Percentiles rank a stretch among this genome's conserved stretches.
phyloP scores from a whole-genome alignment of 2,329 filamentous ascomycete genomes.

The Botrytis galanthina region DNA sequence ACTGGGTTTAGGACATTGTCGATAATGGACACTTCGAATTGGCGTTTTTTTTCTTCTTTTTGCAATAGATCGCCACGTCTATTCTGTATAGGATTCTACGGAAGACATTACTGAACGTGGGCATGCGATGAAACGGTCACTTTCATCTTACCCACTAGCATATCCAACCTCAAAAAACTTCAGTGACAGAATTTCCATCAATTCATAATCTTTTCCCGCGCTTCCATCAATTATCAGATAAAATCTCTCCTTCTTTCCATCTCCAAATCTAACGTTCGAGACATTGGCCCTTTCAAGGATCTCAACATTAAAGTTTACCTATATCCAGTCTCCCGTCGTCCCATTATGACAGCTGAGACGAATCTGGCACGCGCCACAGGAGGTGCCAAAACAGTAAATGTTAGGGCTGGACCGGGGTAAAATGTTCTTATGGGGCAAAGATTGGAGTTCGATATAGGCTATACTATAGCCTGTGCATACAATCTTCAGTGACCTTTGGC shows the following conservation, averaged over 20 bases:
- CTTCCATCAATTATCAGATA: background rate
- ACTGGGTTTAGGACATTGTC: background rate
- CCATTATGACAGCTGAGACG: constrained; percentile 33
- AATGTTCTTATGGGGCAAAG: background rate
- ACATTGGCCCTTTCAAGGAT: background rate
- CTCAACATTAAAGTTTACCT: background rate
- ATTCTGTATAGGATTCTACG: background rate
- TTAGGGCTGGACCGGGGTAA: constrained; percentile 11
- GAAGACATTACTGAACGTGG: background rate
- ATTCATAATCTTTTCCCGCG: background rate
- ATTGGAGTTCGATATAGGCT: background rate
- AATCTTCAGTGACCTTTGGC: background rate
- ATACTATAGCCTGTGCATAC: background rate
- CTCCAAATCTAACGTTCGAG: background rate
- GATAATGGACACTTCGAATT: background rate
- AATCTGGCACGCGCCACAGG: constrained; percentile 28
- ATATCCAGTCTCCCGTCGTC: constrained; percentile 2
- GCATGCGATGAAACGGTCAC: background rate
- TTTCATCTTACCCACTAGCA: background rate
- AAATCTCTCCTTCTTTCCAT: background rate
- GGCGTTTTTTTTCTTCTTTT: background rate
- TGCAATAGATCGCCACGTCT: fast-evolving
- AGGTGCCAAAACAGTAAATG: constrained; percentile 12
- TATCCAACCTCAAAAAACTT: background rate
- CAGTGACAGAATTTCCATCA: background rate